A percentile compares a stretch with the other conserved stretches of the same genome.
Conservation (phyloP, 345 rosid species). For the Eucalyptus camaldulensis region DNA sequence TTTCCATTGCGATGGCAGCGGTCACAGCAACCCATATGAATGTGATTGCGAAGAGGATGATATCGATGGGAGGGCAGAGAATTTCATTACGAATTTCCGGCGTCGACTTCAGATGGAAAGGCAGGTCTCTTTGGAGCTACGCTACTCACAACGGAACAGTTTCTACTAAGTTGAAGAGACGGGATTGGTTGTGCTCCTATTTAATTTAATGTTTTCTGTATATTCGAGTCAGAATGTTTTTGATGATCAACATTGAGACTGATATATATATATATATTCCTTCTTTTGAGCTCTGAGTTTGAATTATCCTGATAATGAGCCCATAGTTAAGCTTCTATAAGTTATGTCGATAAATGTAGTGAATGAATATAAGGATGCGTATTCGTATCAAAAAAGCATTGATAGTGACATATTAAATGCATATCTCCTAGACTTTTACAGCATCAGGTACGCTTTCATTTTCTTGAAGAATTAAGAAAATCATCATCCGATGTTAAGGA, state of each 20-base stretch:
- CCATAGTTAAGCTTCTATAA: not conserved
- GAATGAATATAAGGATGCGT: not conserved
- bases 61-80: not conserved
- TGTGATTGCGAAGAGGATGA: not conserved
- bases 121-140: slow-evolving; percentile 19
- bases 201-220: not conserved
- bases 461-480: not conserved
- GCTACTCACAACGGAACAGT: not conserved
- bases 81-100: not conserved
- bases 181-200: accelerated
- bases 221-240: not conserved
- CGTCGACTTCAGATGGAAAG: slow-evolving; percentile 19
- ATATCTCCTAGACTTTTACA: not conserved
- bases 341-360: not conserved
- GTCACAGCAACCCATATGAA: not conserved
- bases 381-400: not conserved
- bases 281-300: not conserved
- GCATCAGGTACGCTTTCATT: not conserved
- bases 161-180: not conserved
- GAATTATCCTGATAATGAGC: not conserved
- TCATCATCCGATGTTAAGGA: not conserved
- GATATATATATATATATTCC: not conserved
- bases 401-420: not conserved
- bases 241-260: not conserved
- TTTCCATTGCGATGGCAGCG: not conserved